phyloP scores from a whole-genome alignment of 352 stramenopile genomes.

The Globisporangium carolinianum region DNA sequence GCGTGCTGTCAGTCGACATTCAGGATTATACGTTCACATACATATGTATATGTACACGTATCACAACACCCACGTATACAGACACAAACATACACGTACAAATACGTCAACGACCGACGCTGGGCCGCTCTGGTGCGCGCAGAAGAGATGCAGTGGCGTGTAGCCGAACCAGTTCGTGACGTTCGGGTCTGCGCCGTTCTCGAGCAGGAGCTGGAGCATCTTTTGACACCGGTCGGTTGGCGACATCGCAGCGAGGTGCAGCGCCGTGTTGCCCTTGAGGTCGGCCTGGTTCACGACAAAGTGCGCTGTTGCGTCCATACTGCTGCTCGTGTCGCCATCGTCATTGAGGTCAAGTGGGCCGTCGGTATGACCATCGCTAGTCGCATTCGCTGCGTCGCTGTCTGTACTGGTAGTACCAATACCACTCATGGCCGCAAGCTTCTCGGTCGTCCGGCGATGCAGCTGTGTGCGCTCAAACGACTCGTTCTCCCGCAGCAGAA shows the following conservation, averaged over 20 bases:
- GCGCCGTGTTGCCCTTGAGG: constrained; percentile 75
- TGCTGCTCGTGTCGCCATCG: constrained; percentile 5
- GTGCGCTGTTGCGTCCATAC: constrained; percentile 14
- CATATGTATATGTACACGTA: not conserved
- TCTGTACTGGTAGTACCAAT: constrained; percentile 7
- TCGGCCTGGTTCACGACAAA: constrained; percentile 82
- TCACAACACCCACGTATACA: not conserved
- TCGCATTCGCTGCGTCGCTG: constrained; percentile 3
- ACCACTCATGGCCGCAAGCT: not conserved
- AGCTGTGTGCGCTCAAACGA: constrained; percentile 12
- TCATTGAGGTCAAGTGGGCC: constrained; percentile 2
- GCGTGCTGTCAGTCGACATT: not conserved
- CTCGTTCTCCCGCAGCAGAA: constrained; percentile 69
- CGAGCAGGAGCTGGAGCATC: constrained; percentile 72
- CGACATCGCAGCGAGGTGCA: constrained; percentile 82
- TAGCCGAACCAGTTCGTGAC: constrained; percentile 82
- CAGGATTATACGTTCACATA: not conserved
- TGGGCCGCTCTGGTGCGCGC: constrained; percentile 67
- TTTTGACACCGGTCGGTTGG: constrained; percentile 74
- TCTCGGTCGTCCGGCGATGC: constrained; percentile 5
- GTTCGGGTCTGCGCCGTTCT: constrained; percentile 77
- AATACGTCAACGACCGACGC: constrained; percentile 70
- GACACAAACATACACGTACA: constrained; percentile 38
- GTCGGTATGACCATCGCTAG: not conserved
- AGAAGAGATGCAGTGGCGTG: constrained; percentile 81